Evolutionary conservation across 2,329 filamentous ascomycete species (phyloP), one percentile per base, ranked within the genome.

Genomic region (Trichoderma brevicompactum): DNA sequence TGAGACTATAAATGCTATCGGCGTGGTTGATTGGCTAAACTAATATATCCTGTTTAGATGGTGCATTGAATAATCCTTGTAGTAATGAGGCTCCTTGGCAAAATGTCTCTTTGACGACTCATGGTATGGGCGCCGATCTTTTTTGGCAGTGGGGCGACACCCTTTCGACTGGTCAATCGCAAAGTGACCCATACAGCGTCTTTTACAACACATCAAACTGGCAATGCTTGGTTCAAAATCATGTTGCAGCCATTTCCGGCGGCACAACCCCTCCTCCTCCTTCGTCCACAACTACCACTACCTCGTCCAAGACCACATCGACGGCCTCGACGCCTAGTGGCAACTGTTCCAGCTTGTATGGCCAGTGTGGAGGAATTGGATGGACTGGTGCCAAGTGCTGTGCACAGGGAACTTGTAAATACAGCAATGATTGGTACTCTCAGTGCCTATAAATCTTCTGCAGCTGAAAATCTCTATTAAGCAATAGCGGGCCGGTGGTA

Each of bases 1-100:
- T 6, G 12, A 2, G 2, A 10, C 3, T 38, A 2, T 6, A 38
- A 38, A 38, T 7, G 7, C 6, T 7, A 7, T 10, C 7, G 9
- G n/a, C n/a, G 12, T 38, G 9, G 19, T 9, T 13, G 12, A 2
- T 13, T 43, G 4, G 9, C 40, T 46, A 2, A 38, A 3, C 10
- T 34, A 46, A 46, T 5, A n/a, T n/a, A n/a, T 50, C 10, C 44
- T 12, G 23, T 38, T 38, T 15, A 74, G 73, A 74, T 38, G 73
- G 73, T 28, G 66, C 69, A 44, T 66, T 69, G 6, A 63, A 58
- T 12, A 67, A 72, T 53, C 71, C 75, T 66, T 75, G 74, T 66
- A 56, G 68, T 49, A 75, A 77, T 68, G 88, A 89, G 65, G 76
- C 77, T 70, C 83, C 88, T 69, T 84, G 78, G 69, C 69, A 80